Conservation (phyloP, 108 stramenopile genomes). For the Skeletonema costatum region DNA sequence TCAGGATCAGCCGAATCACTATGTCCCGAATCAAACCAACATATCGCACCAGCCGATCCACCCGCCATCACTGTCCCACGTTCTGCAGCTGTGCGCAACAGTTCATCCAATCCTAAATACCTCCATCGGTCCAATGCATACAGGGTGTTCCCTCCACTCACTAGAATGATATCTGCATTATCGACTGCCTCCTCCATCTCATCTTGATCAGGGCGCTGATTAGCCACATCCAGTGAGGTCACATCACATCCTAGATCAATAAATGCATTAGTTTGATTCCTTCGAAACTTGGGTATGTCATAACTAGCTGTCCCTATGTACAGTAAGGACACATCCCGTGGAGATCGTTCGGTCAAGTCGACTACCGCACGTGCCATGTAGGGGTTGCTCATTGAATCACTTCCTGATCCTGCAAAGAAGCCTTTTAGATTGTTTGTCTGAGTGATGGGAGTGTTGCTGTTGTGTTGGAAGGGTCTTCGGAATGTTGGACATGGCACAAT, state of each 20-base stretch:
- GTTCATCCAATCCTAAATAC: conserved; percentile 54
- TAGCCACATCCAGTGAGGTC: conserved; percentile 30
- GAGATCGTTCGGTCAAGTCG: conserved; percentile 22
- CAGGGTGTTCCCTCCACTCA: conserved; percentile 86
- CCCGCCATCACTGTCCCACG: conserved; percentile 65
- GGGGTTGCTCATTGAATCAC: conserved; percentile 51
- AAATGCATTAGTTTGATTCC: conserved; percentile 43
- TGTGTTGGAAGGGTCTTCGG: conserved; percentile 20
- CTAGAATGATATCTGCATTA: conserved; percentile 65
- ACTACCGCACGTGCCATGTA: conserved; percentile 48
- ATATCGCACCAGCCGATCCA: conserved; percentile 85
- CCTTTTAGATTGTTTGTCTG: conserved; percentile 38
- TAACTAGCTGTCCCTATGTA: conserved; percentile 81
- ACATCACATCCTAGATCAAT: conserved; percentile 41
- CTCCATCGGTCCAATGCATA: conserved; percentile 85
- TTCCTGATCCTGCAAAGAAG: conserved; percentile 64
- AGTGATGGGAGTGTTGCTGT: background rate
- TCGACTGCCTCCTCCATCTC: conserved; percentile 48
- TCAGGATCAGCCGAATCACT: conserved; percentile 66
- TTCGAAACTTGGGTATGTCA: conserved; percentile 56
- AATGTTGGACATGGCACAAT: conserved; percentile 27
- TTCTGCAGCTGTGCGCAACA: conserved; percentile 49
- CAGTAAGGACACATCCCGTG: conserved; percentile 41
- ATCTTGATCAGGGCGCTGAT: conserved; percentile 21
- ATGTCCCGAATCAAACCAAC: conserved; percentile 88